These are phyloP conservation scores for Botryotinia calthae DNA, from an alignment of 2,329 filamentous ascomycete species.

Conservation along the genomic window DNA sequence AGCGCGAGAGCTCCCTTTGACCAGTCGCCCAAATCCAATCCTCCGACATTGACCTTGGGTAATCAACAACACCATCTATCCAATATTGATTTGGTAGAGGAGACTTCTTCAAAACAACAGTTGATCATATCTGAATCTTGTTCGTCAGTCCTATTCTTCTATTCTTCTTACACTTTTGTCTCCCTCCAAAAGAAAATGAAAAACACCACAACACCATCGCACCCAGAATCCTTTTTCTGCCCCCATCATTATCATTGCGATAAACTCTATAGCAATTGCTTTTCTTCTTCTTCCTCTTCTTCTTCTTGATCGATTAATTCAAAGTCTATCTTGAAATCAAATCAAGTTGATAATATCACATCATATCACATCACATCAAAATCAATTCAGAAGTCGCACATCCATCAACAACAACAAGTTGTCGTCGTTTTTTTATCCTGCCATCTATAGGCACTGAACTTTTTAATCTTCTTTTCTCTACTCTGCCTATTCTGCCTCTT, in stretches of 20 bases:
- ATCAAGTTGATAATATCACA: slow-evolving; percentile 9
- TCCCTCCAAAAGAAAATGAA: slow-evolving; percentile 25
- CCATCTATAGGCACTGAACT: slow-evolving; percentile 30
- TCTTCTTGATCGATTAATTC: slow-evolving; percentile 17
- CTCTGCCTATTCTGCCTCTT: slow-evolving; percentile 20
- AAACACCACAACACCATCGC: neutral
- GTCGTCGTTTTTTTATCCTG: slow-evolving; percentile 24
- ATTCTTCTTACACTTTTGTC: slow-evolving; percentile 20
- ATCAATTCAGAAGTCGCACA: slow-evolving; percentile 17
- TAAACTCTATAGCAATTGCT: slow-evolving; percentile 10
- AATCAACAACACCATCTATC: slow-evolving; percentile 10
- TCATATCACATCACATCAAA: slow-evolving; percentile 23
- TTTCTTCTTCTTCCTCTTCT: slow-evolving; percentile 16
- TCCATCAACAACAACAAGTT: slow-evolving; percentile 23
- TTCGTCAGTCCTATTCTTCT: slow-evolving; percentile 37
- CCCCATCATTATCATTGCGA: slow-evolving; percentile 26
- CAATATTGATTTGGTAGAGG: slow-evolving; percentile 12
- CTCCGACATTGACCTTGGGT: neutral
- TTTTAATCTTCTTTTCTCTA: slow-evolving; percentile 28
- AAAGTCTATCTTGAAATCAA: slow-evolving; percentile 7
- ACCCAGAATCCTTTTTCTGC: slow-evolving; percentile 34
- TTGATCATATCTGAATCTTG: slow-evolving; percentile 31
- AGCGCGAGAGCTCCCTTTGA: slow-evolving; percentile 16
- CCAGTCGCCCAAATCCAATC: neutral
- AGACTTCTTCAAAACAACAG: slow-evolving; percentile 6